phyloP scores from a whole-genome alignment of 768 basidiomycete genomes.

The Mycena sanguinolenta region DNA sequence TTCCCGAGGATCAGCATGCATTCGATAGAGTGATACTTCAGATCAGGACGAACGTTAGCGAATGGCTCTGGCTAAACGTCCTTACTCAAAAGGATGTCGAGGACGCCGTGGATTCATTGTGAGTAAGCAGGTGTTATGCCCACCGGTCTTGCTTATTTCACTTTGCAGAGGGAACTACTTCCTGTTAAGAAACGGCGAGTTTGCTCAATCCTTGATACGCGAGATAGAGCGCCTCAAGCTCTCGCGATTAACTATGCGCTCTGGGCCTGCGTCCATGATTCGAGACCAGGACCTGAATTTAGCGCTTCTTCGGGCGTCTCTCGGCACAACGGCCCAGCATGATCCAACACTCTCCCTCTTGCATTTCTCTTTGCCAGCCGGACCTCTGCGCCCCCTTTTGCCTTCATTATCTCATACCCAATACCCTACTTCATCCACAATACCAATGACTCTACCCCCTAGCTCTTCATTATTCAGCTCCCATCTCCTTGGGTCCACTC shows the following conservation, averaged over 20 bases:
- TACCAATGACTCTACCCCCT: constrained; percentile 50
- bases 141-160: not conserved
- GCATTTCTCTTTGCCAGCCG: constrained; percentile 82
- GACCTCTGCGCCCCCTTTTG: constrained; percentile 84
- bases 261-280: constrained; percentile 80
- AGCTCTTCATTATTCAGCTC: constrained; percentile 74
- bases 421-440: constrained; percentile 47
- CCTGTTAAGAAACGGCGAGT: constrained; percentile 90
- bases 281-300: constrained; percentile 92
- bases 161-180: constrained; percentile 84
- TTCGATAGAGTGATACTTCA: constrained; percentile 83
- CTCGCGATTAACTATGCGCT: constrained; percentile 78
- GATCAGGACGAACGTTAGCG: constrained; percentile 86
- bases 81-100: constrained; percentile 87
- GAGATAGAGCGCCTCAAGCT: constrained; percentile 89
- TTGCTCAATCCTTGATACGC: constrained; percentile 83
- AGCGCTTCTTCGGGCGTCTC: constrained; percentile 86
- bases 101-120: constrained; percentile 89
- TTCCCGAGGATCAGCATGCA: constrained; percentile 81
- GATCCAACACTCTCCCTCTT: constrained; percentile 83
- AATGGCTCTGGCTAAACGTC: constrained; percentile 95
- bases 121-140: constrained; percentile 45
- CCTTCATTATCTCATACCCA: constrained; percentile 70
- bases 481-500: constrained; percentile 80
- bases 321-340: constrained; percentile 90